Percentiles rank a stretch among this genome's conserved stretches.
phyloP scores from a whole-genome alignment of 1,284 basidiomycete genomes.

The Somion occarium region DNA sequence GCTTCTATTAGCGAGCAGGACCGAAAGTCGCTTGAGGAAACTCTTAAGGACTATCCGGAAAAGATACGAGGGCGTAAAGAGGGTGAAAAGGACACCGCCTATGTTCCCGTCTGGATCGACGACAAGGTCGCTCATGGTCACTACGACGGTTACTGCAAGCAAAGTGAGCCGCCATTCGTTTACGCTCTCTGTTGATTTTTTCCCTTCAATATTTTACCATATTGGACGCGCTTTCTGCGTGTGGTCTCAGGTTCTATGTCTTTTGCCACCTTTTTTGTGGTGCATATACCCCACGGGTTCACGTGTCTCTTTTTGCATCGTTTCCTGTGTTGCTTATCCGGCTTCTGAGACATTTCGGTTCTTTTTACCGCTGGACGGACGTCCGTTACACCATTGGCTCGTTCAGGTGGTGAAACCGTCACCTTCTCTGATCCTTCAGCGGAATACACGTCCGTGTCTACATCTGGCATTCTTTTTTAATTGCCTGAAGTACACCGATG shows the following conservation, averaged over 20 bases:
- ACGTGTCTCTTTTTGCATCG: too few species aligned
- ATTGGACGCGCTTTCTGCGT: background rate
- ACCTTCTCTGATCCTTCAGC: too few species aligned
- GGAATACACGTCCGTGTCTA: too few species aligned
- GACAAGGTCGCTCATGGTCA: slow-evolving; percentile 89
- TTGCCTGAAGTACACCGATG: too few species aligned
- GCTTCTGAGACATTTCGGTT: too few species aligned
- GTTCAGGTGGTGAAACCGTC: too few species aligned
- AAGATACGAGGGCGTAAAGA: slow-evolving; percentile 28
- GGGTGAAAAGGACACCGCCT: slow-evolving; percentile 51
- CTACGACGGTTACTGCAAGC: slow-evolving; percentile 98
- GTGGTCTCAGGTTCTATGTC: background rate
- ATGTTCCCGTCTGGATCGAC: slow-evolving; percentile 91
- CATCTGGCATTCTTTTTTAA: too few species aligned
- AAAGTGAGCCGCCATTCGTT: slow-evolving; percentile 55
- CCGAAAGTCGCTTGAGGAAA: slow-evolving; percentile 54
- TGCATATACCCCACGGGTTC: too few species aligned
- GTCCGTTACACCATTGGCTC: too few species aligned
- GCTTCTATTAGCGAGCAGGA: slow-evolving; percentile 56
- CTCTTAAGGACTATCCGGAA: slow-evolving; percentile 56
- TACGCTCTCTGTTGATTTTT: background rate
- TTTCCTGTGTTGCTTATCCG: too few species aligned
- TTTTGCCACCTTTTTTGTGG: background rate
- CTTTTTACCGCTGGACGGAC: too few species aligned
- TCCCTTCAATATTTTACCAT: background rate